These are phyloP conservation scores for Cyathus striatus DNA, from an alignment of 768 basidiomycete genomes.

Conservation along the genomic window DNA sequence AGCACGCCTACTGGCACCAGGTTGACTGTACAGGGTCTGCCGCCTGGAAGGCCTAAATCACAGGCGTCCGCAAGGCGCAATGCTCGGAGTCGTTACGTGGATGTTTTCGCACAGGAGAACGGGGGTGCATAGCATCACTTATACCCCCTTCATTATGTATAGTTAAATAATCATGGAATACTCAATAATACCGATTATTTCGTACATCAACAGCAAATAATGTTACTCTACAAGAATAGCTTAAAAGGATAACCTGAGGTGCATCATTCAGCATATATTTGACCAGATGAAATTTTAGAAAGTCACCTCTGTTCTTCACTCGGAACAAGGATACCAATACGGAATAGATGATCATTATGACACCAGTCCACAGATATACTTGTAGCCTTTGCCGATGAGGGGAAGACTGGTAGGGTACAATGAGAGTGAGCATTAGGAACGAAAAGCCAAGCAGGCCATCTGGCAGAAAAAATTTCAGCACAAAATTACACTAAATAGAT, in stretches of 20 bases:
- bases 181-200: not conserved
- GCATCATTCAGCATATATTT: not conserved
- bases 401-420: slow-evolving; percentile 74
- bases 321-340: slow-evolving; percentile 83
- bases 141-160: too few relatives aligned
- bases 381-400: slow-evolving; percentile 76
- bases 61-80: slow-evolving; percentile 64
- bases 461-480: slow-evolving; percentile 22
- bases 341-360: slow-evolving; percentile 82
- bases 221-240: slow-evolving; percentile 48
- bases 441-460: slow-evolving; percentile 80
- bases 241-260: slow-evolving; percentile 74
- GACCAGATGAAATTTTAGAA: not conserved
- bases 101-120: slow-evolving; percentile 69
- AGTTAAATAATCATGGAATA: too few relatives aligned
- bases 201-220: not conserved
- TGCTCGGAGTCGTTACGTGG: slow-evolving; percentile 81
- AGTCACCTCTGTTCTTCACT: slow-evolving; percentile 80
- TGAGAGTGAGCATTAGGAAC: slow-evolving; percentile 75
- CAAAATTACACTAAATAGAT: not conserved
- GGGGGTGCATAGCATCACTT: slow-evolving; percentile 17
- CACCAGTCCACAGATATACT: slow-evolving; percentile 83
- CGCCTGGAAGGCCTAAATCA: slow-evolving; percentile 50
- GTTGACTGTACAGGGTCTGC: slow-evolving; percentile 42
- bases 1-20: slow-evolving; percentile 42